Base-by-base conservation (phyloP, 306 rosid species). In the Purshia tridentata region DNA sequence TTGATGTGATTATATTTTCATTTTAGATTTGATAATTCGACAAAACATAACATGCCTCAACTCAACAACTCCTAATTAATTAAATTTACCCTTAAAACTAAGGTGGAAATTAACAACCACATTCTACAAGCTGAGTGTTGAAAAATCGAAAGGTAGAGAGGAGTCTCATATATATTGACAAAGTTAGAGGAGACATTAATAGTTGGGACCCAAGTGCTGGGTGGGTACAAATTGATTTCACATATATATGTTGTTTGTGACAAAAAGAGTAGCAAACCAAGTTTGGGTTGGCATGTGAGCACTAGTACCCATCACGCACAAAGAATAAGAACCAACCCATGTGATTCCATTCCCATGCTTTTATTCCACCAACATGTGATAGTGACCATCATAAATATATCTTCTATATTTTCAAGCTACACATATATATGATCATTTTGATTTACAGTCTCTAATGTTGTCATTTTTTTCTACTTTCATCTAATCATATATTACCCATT, bases 321-420 rank as follows among this genome's bases (percentile, higher is more conserved):
- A 75, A 79, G 69, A 75, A 77, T 45, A 76, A 65, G 54, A 42
- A 57, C 51, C 52, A 72, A 70, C 40, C 81, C 91, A 90, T 86
- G 92, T 82, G 92, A 84, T 71, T 76, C 83, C 80, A 78, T 83
- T 62, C 9, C 62, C 50, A 54, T 5, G 79, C 79, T 81, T 84
- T 81, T 82, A 84, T 88, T 84, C 88, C 83, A 81, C 86, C 69
- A 69, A 79, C 91, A 84, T 87, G 92, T 90, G 35, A 29, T 29
- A 29, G 35, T 29, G 92, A 85, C 70, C 72, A 13, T 67, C 71
- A 60, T 29, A 29, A 29, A 29, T 29, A 29, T 29, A 29, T 50
- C 74, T 67, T 77, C 63, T 70, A 37, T 63, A 52, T 75, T 81
- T 77, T 69, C 65, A 49, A 63, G 47, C 80, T 72, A 85, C 52